Evolutionary conservation across 345 rosid genomes (phyloP), one percentile per base, ranked within the genome.

Genomic region (Euphorbia tirucalli): DNA sequence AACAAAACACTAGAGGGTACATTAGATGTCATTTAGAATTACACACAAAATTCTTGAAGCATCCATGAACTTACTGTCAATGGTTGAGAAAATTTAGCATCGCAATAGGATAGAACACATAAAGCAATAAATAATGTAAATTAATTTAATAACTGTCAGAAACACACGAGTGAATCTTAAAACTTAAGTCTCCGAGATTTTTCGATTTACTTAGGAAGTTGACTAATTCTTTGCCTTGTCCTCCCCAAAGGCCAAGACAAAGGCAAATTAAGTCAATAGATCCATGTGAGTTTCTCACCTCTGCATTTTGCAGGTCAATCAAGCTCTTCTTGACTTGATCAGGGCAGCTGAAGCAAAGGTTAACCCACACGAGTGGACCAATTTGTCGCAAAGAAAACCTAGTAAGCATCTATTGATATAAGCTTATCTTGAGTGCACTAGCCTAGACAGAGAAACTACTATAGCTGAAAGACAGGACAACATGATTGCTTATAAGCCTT

Each of bases 301-400:
- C 39, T 7, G 49, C n/a, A 69, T 74, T 73, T 74, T 81, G 69
- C 88, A 95, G 99, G 99, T 95, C 78, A 95, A 95, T 81, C 85
- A 84, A 81, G 86, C 96, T 76, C 99, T 95, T 66, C 69, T 78
- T 0, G 92, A 90, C 55, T 78, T 93, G 85, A 80, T 92, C 22
- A 77, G 68, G 69, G 93, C 92, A 55, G 76, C 98, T 2, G 82
- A 91, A 83, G 71, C 41, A 76, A 83, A 85, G 81, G 78, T 78
- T 65, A 80, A 65, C 44, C 88, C 94, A 8, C 75, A 75, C 8
- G 90, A 89, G 30, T 95, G 99, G 99, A 89, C 86, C 76, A 87
- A 88, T 78, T 81, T 88, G 72, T 66, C 83, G 71, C 68, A 56
- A 71, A 82, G 80, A 71, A 73, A 43, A 58, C 71, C 87, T 0